phyloP scores from a whole-genome alignment of 2,329 filamentous ascomycete species.

The Pseudocercospora ulei region DNA sequence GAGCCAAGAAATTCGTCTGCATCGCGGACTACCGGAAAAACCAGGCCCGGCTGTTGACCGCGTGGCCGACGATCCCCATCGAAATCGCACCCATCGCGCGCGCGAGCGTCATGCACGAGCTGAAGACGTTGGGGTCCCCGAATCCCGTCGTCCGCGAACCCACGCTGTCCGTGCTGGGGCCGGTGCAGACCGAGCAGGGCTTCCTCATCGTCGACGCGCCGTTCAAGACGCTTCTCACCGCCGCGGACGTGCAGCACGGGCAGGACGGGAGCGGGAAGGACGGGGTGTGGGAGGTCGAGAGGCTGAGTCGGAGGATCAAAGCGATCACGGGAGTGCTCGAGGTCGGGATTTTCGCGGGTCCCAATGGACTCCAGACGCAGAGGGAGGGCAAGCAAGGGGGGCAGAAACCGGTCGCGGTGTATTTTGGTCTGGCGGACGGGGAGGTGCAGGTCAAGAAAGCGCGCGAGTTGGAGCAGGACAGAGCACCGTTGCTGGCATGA shows the following conservation, averaged over 20 bases:
- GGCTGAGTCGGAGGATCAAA: conserved; percentile 64
- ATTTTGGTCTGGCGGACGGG: conserved; percentile 75
- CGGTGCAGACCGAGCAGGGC: conserved; percentile 74
- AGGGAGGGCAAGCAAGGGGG: conserved; percentile 55
- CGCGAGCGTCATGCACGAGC: conserved; percentile 61
- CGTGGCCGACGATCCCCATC: conserved; percentile 80
- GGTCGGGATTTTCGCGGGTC: conserved; percentile 78
- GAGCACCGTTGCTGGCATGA: too few relatives aligned
- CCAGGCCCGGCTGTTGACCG: conserved; percentile 60
- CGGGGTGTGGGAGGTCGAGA: conserved; percentile 71
- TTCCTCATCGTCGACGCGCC: conserved; percentile 90
- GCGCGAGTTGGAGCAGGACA: conserved; percentile 13
- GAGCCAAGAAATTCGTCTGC: conserved; percentile 30
- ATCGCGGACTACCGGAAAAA: conserved; percentile 77
- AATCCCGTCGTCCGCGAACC: conserved; percentile 63
- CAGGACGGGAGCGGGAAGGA: conserved; percentile 39
- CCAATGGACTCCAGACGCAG: conserved; percentile 61
- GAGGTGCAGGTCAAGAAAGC: conserved; percentile 34
- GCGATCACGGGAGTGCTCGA: conserved; percentile 78
- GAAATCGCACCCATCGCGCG: conserved; percentile 84
- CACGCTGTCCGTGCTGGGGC: conserved; percentile 66
- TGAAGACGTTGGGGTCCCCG: conserved; percentile 62
- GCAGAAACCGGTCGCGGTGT: conserved; percentile 85
- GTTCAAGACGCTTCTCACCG: conserved; percentile 61
- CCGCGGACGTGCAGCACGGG: conserved; percentile 43